phyloP scores from a whole-genome alignment of 208 protist genomes.

The Leishmania turanica region DNA sequence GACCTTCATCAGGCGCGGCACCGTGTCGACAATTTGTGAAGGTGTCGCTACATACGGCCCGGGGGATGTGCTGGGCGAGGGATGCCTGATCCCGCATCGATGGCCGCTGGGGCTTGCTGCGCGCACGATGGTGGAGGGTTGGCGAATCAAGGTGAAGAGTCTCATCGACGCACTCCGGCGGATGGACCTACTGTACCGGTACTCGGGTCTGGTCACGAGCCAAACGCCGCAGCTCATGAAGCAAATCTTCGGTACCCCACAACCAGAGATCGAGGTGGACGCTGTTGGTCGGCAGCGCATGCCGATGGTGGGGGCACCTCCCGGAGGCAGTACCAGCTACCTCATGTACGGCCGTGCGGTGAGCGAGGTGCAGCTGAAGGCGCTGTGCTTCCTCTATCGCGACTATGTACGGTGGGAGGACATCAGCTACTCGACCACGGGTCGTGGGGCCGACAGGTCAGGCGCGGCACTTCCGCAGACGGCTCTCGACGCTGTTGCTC shows the following conservation, averaged over 20 bases:
- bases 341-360: slow-evolving; percentile 60
- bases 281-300: slow-evolving; percentile 70
- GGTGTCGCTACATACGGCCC: slow-evolving; percentile 74
- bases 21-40: slow-evolving; percentile 55
- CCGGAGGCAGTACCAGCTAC: slow-evolving; percentile 46
- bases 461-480: neutral
- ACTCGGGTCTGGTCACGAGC: slow-evolving; percentile 72
- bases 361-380: slow-evolving; percentile 69
- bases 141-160: slow-evolving; percentile 60
- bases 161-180: slow-evolving; percentile 69
- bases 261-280: slow-evolving; percentile 71
- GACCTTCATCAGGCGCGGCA: slow-evolving; percentile 78
- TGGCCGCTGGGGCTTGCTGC: slow-evolving; percentile 80
- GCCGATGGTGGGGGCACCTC: slow-evolving; percentile 63
- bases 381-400: slow-evolving; percentile 68
- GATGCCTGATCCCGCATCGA: slow-evolving; percentile 79
- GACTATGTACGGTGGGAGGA: slow-evolving; percentile 84
- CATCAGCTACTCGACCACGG: slow-evolving; percentile 77
- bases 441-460: neutral
- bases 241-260: slow-evolving; percentile 61
- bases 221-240: slow-evolving; percentile 64
- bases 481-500: slow-evolving; percentile 19
- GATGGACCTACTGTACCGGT: slow-evolving; percentile 61
- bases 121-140: slow-evolving; percentile 89
- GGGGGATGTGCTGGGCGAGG: slow-evolving; percentile 78